These are phyloP conservation scores for Schizochytrium sp. DNA, from an alignment of 108 stramenopile genomes.

Conservation along the genomic window DNA sequence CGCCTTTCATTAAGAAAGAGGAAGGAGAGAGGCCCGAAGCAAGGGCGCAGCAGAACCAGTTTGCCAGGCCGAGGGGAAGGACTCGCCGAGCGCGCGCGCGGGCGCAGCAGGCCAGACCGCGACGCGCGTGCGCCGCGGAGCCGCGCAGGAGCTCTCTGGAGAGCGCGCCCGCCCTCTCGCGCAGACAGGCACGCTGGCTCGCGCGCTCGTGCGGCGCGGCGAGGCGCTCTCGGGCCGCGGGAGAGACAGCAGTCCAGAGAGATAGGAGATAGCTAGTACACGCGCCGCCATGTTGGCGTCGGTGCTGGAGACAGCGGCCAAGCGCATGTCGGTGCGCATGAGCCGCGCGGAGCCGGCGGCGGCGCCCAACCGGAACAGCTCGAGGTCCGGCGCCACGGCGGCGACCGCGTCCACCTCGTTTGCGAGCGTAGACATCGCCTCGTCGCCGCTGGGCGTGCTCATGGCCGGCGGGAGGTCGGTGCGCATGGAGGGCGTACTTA, in stretches of 20 bases:
- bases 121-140: not conserved
- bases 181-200: not conserved
- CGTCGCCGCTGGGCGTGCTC: not conserved
- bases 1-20: no score
- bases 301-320: not conserved
- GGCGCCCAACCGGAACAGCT: not conserved
- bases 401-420: not conserved
- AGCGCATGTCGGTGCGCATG: not conserved
- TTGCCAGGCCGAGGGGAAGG: not conserved
- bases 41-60: not conserved
- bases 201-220: not conserved
- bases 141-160: not conserved
- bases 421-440: not conserved
- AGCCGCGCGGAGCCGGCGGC: not conserved
- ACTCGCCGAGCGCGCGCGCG: not conserved
- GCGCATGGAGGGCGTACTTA: conserved; percentile 14
- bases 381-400: not conserved
- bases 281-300: not conserved
- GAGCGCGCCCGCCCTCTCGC: no score
- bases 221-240: not conserved
- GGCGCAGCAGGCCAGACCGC: not conserved
- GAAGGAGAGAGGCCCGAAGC: no score
- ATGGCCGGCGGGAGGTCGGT: not conserved
- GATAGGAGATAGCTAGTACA: no score
- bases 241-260: no score